phyloP scores from a whole-genome alignment of 306 rosid genomes.

The Fragaria vesca region DNA sequence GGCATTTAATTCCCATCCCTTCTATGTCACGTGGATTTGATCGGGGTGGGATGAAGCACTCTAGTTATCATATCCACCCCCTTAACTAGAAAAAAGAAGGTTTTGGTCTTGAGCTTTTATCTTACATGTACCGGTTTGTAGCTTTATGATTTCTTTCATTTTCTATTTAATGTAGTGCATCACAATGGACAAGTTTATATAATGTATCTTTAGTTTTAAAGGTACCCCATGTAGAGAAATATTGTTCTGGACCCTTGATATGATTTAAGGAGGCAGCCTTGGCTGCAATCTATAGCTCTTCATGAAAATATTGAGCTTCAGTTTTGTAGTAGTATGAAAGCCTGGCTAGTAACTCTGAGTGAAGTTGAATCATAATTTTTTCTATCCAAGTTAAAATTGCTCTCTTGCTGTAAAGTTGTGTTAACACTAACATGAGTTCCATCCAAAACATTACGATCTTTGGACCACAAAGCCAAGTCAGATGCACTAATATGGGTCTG shows the following conservation, averaged over 20 bases:
- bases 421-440: neutral
- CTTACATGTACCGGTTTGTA: neutral
- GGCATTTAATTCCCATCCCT: neutral
- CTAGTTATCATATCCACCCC: neutral
- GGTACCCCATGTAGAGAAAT: neutral
- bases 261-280: neutral
- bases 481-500: neutral
- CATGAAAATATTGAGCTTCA: neutral
- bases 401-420: neutral
- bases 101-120: neutral
- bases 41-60: neutral
- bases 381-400: too few relatives aligned
- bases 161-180: neutral
- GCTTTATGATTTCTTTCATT: neutral
- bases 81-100: neutral
- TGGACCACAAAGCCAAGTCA: neutral
- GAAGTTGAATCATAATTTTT: neutral
- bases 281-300: neutral
- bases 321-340: neutral
- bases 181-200: neutral
- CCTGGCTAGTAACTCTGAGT: neutral
- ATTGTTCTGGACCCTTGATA: neutral
- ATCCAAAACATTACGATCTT: neutral
- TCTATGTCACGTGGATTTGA: conserved; percentile 1
- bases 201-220: neutral